Evolutionary conservation across 148 eudicot species (phyloP).

Genomic region (Fagopyrum homotropicum): DNA sequence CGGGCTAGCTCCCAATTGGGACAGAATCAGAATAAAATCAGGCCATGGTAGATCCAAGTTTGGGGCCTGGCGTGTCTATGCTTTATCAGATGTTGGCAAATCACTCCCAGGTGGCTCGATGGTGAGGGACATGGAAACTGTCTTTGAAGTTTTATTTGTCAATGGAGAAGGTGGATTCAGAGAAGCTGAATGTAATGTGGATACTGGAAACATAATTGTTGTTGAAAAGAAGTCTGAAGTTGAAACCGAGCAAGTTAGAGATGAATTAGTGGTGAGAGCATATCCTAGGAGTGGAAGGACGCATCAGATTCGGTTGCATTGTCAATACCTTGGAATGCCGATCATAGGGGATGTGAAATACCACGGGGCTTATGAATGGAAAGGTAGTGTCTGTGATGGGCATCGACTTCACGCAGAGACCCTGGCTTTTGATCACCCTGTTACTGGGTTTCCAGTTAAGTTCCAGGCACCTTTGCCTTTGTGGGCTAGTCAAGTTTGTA

Average conservation of each 20-base stretch:
- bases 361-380: conserved; percentile 82
- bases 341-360: conserved; percentile 92
- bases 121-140: conserved; percentile 82
- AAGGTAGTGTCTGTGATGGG: conserved; percentile 51
- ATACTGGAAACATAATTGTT: conserved; percentile 26
- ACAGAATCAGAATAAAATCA: conserved; percentile 46
- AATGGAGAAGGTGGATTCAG: conserved; percentile 32
- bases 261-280: conserved; percentile 73
- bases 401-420: conserved; percentile 92
- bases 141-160: conserved; percentile 54
- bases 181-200: conserved; percentile 19
- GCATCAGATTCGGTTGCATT: conserved; percentile 94
- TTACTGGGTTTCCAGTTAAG: conserved; percentile 54
- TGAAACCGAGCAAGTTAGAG: conserved; percentile 25
- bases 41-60: conserved; percentile 92
- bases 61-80: conserved; percentile 98
- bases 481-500: conserved; percentile 40
- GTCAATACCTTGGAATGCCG: conserved; percentile 87
- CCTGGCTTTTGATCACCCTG: conserved; percentile 76
- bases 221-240: conserved; percentile 57
- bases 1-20: conserved; percentile 69
- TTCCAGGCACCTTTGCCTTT: conserved; percentile 64
- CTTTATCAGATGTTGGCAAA: conserved; percentile 68
- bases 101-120: conserved; percentile 73
- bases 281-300: conserved; percentile 90